phyloP scores from a whole-genome alignment of 2,329 filamentous ascomycete species.

The Alternaria postmessia region DNA sequence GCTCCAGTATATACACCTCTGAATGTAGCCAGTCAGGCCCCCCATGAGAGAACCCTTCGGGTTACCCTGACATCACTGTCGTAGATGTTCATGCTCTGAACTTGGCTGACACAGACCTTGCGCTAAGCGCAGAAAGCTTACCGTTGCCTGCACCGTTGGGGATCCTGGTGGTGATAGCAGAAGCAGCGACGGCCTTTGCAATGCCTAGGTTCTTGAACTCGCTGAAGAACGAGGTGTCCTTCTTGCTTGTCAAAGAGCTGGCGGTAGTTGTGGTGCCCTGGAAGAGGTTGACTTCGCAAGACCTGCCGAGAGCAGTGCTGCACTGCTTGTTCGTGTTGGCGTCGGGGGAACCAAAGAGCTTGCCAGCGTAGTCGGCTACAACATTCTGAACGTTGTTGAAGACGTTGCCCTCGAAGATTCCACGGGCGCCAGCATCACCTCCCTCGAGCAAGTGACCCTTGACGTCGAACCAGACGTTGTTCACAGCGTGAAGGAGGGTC shows the following conservation, averaged over 20 bases:
- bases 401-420: background rate
- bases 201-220: background rate
- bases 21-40: fast-evolving
- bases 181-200: background rate
- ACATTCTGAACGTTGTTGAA: background rate
- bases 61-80: no score
- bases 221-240: background rate
- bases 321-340: background rate
- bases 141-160: background rate
- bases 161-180: background rate
- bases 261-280: background rate
- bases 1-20: no score
- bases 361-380: background rate
- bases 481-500: background rate
- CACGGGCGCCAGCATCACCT: background rate
- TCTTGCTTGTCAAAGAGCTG: background rate
- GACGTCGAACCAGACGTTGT: background rate
- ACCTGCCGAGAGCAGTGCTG: background rate
- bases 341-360: background rate
- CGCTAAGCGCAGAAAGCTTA: background rate
- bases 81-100: background rate
- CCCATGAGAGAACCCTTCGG: fast-evolving
- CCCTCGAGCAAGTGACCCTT: background rate
- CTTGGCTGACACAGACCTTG: background rate
- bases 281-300: background rate